Percentiles rank a stretch among this genome's conserved stretches.
phyloP scores from a whole-genome alignment of 2,329 filamentous ascomycete genomes.

The Microascus cirrosus region DNA sequence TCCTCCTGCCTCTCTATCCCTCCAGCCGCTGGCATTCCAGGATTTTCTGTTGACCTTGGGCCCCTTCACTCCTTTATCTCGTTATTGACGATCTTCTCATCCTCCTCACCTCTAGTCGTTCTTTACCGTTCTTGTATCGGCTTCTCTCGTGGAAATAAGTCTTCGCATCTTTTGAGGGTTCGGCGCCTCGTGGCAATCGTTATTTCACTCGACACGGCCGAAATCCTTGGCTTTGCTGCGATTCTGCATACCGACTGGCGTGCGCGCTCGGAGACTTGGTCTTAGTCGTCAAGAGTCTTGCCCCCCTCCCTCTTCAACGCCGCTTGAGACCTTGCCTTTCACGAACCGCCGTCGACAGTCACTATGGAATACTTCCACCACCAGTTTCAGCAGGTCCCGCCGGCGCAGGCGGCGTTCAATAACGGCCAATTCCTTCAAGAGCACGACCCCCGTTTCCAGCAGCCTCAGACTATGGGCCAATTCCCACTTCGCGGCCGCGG shows the following conservation, averaged over 20 bases:
- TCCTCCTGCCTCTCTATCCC: not conserved
- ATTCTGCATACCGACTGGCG: too few relatives aligned
- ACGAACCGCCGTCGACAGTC: not conserved
- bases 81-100: too few relatives aligned
- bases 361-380: constrained; percentile 2
- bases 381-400: not conserved
- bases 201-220: too few relatives aligned
- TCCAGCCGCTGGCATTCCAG: not conserved
- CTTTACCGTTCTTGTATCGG: too few relatives aligned
- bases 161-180: too few relatives aligned
- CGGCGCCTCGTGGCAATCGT: too few relatives aligned
- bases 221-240: too few relatives aligned
- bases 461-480: not conserved
- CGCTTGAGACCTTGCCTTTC: not conserved
- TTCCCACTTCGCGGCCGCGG: not conserved
- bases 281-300: not conserved
- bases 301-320: not conserved
- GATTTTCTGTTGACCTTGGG: too few relatives aligned
- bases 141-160: too few relatives aligned
- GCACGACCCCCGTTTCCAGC: constrained; percentile 1
- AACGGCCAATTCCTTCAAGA: not conserved
- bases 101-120: too few relatives aligned
- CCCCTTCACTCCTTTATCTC: too few relatives aligned
- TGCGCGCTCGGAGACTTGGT: too few relatives aligned
- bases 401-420: not conserved